Conservation (phyloP, 2,329 filamentous ascomycete genomes). For the Pyrenophora seminiperda region DNA sequence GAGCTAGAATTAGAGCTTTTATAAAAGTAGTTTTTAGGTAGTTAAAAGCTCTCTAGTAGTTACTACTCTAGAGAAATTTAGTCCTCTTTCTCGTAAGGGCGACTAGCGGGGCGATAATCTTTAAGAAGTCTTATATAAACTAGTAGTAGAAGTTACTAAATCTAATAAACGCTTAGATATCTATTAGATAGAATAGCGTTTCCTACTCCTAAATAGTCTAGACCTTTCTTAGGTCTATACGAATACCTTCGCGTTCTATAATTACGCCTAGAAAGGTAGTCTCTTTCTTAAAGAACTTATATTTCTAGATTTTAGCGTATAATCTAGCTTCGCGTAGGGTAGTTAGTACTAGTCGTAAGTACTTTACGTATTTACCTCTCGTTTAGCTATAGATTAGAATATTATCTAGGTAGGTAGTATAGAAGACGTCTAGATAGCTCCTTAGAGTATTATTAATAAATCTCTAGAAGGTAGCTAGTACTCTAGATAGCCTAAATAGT, state of each 20-base stretch:
- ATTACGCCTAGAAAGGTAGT: not conserved
- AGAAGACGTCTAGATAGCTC: not conserved
- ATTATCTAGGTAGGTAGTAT: not conserved
- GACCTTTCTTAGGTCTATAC: not conserved
- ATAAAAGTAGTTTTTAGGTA: not conserved
- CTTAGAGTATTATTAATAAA: not conserved
- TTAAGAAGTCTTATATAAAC: not conserved
- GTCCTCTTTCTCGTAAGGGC: not conserved
- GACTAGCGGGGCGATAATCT: not conserved
- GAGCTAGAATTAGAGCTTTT: not conserved
- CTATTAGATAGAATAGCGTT: not conserved
- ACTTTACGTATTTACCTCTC: not conserved
- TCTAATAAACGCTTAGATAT: not conserved
- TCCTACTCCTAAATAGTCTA: not conserved
- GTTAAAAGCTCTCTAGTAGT: constrained; percentile 1
- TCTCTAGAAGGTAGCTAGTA: not conserved
- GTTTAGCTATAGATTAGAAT: not conserved
- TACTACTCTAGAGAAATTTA: not conserved
- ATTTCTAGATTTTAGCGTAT: not conserved
- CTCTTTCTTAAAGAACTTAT: not conserved
- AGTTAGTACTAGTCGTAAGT: not conserved
- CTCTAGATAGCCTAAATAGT: not conserved
- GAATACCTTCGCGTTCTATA: not conserved
- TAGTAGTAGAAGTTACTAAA: not conserved
- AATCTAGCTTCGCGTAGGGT: not conserved